These are phyloP conservation scores for Acrocalymma vagum DNA, from an alignment of 2,329 filamentous ascomycete genomes.

Conservation along the genomic window DNA sequence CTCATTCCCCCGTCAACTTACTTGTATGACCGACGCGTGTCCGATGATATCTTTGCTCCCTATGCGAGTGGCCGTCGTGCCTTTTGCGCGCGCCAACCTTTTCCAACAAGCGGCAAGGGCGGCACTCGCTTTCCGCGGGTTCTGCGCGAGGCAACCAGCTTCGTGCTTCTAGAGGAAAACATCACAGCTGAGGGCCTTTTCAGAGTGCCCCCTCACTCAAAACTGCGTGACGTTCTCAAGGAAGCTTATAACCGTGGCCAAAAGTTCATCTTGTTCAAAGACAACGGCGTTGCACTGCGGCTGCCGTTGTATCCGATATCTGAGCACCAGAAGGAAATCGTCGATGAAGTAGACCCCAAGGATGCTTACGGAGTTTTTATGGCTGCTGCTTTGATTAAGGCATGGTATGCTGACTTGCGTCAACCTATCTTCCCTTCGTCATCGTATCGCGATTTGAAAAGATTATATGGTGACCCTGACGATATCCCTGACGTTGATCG, in stretches of 20 bases:
- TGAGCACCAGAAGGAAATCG: conserved; percentile 49
- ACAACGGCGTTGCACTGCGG: conserved; percentile 46
- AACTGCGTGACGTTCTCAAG: conserved; percentile 58
- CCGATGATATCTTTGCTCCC: conserved; percentile 56
- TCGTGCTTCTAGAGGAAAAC: conserved; percentile 58
- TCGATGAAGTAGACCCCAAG: conserved; percentile 56
- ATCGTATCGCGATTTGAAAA: conserved; percentile 57
- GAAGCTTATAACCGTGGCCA: conserved; percentile 66
- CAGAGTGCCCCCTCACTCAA: conserved; percentile 60
- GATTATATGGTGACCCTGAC: conserved; percentile 51
- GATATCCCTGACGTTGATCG: conserved; percentile 51
- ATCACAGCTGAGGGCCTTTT: conserved; percentile 62
- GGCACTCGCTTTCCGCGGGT: conserved; percentile 60
- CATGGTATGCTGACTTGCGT: conserved; percentile 63
- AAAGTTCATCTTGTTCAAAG: conserved; percentile 62
- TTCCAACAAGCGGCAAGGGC: conserved; percentile 56
- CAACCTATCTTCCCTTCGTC: conserved; percentile 61
- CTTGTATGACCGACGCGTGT: conserved; percentile 61
- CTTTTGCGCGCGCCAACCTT: conserved; percentile 57
- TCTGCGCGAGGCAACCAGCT: conserved; percentile 61
- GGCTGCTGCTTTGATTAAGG: conserved; percentile 63
- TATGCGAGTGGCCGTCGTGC: conserved; percentile 56
- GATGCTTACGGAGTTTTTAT: conserved; percentile 64
- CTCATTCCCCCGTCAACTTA: conserved; percentile 64
- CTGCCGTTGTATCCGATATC: conserved; percentile 40